Evolutionary conservation across 768 basidiomycete genomes (phyloP).

Genomic region (Kwoniella heveanensis): DNA sequence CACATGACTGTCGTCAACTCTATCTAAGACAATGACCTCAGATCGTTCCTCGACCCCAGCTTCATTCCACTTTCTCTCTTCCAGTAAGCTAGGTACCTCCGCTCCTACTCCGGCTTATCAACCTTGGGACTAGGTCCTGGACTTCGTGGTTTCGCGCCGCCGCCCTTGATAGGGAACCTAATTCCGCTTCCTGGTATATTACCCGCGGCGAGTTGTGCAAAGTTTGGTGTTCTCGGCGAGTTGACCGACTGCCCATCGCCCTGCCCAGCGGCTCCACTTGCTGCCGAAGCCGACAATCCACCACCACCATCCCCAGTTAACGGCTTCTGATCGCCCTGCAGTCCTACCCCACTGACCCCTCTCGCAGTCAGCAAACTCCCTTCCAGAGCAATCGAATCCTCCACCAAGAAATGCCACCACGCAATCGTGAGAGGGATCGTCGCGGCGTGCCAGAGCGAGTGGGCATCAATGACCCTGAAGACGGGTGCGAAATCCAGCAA

Average conservation of each 20-base stretch:
- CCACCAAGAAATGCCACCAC: slow-evolving; percentile 75
- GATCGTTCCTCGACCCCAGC: too few relatives aligned
- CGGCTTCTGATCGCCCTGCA: neutral
- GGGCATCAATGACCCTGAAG: slow-evolving; percentile 77
- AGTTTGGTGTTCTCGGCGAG: slow-evolving; percentile 16
- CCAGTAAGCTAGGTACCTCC: too few relatives aligned
- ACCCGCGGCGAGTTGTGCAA: slow-evolving; percentile 23
- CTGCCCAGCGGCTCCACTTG: neutral
- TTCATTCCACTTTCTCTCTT: too few relatives aligned
- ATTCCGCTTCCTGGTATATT: neutral
- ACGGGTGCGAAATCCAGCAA: slow-evolving; percentile 88
- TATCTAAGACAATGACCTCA: too few relatives aligned
- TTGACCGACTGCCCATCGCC: neutral
- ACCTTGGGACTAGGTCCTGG: slow-evolving; percentile 25
- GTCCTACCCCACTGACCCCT: neutral
- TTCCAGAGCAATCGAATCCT: slow-evolving; percentile 44
- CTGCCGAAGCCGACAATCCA: slow-evolving; percentile 5
- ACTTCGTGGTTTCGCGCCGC: slow-evolving; percentile 5
- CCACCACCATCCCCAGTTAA: too few relatives aligned
- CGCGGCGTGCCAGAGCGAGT: slow-evolving; percentile 86
- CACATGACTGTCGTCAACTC: too few relatives aligned
- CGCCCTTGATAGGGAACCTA: neutral
- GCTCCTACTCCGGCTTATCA: slow-evolving; percentile 18
- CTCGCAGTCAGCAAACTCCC: slow-evolving; percentile 17
- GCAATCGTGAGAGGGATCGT: slow-evolving; percentile 74